Evolutionary conservation across 345 rosid species (phyloP), one percentile per base, ranked within the genome.

Genomic region (Populus ilicifolia): DNA sequence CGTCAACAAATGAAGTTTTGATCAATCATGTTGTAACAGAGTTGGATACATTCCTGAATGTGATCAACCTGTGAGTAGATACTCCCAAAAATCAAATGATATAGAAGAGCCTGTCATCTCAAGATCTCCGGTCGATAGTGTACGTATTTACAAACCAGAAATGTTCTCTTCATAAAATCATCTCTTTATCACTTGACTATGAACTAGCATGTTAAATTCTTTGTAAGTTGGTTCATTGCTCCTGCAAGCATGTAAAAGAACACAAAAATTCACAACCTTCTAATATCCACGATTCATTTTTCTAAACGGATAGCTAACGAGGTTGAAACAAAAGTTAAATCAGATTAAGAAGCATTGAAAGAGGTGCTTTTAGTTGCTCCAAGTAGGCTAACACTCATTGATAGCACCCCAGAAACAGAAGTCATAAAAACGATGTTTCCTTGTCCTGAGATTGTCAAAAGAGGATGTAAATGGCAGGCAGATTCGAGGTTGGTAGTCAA

Each of bases 351-450:
- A 18, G 17, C 2, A 29, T 5, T 39, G 33, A 30, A 30, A 30
- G 33, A 30, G 7, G 21, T 20, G 74, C 84, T 81, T 81, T 81
- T 81, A 13, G 67, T 21, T 9, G 78, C 69, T 35, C 75, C 62
- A 52, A 77, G 77, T 16, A 70, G 8, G 12, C 78, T 77, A 2
- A 9, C 50, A 5, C 50, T 2, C 2, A 72, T 1, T 2, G 69
- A 35, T 1, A 69, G 43, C 16, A 81, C 41, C 11, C 80, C 78
- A 7, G 80, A 56, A 7, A 41, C 38, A 8, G 84, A 81, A 39
- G 81, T 74, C 8, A 81, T 29, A 46, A 81, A 78, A 50, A 81
- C 69, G 29, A 81, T 81, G 44, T 56, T 69, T n/a, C 81, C 84
- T 13, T 48, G 16, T 27, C 76, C 79, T 4, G 81, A 81, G 52